A percentile compares a stretch with the other conserved stretches of the same genome.
These are phyloP conservation scores for Kurtzmaniella quercitrusa DNA, from an alignment of 1,139 yeast genomes.

Conservation along the genomic window DNA sequence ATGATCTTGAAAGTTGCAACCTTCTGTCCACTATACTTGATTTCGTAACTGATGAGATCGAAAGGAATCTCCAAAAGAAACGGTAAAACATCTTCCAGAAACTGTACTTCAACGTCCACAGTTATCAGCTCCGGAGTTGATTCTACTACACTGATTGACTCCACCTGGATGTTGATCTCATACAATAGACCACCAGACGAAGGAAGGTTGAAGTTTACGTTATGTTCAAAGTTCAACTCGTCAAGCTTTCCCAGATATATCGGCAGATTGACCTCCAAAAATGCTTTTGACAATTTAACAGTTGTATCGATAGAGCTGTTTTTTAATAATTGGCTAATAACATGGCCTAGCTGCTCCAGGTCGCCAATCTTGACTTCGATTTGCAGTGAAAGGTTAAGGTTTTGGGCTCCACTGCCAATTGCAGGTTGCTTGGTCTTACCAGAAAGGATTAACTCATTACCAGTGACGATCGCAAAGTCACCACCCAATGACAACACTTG, in stretches of 20 bases:
- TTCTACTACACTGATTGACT: background rate
- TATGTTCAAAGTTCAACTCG: background rate
- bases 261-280: background rate
- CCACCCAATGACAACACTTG: background rate
- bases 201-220: background rate
- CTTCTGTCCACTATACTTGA: background rate
- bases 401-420: background rate
- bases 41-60: slow-evolving; percentile 4
- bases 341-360: background rate
- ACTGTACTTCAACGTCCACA: slow-evolving; percentile 1
- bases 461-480: background rate
- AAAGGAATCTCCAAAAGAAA: slow-evolving; percentile 3
- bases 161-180: background rate
- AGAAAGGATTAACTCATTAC: background rate
- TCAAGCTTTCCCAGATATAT: slow-evolving; percentile 1
- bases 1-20: slow-evolving; percentile 1
- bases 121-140: slow-evolving; percentile 3
- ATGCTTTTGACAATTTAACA: background rate
- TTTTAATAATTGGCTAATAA: background rate
- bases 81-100: background rate
- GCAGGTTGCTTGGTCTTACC: background rate
- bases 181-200: background rate
- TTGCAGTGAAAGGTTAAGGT: background rate
- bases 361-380: background rate
- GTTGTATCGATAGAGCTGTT: background rate